phyloP scores from a whole-genome alignment of 148 eudicot species.

The Persicaria maculosa region DNA sequence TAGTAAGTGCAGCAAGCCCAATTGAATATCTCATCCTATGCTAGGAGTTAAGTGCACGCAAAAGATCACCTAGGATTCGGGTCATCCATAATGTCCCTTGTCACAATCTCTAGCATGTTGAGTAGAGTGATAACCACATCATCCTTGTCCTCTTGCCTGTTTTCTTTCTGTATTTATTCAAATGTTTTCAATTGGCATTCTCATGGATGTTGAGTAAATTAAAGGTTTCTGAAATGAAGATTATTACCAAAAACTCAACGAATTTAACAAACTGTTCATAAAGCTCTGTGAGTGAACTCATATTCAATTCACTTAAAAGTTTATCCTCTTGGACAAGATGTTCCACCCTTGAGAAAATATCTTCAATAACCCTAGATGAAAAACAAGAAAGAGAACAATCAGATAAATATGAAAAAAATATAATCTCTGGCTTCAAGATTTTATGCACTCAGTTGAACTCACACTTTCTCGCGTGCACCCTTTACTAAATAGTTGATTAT shows the following conservation, averaged over 20 bases:
- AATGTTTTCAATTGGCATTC: constrained; percentile 1
- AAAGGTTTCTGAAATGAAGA: background rate
- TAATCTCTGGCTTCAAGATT: background rate
- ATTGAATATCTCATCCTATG: background rate
- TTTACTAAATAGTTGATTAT: constrained; percentile 44
- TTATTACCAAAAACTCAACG: constrained; percentile 46
- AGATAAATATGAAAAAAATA: background rate
- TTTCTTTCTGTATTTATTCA: constrained; percentile 34
- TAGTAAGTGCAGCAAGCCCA: constrained; percentile 9
- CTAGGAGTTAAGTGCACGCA: background rate
- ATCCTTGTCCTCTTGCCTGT: constrained; percentile 49
- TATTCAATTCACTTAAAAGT: constrained; percentile 35
- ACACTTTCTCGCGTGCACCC: constrained; percentile 53
- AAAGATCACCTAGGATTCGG: constrained; percentile 39
- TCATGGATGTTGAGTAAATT: background rate
- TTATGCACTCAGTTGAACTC: constrained; percentile 19
- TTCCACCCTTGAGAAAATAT: constrained; percentile 50
- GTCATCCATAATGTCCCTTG: constrained; percentile 57
- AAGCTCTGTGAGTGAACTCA: constrained; percentile 54
- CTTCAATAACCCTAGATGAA: constrained; percentile 40
- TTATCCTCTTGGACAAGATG: constrained; percentile 33
- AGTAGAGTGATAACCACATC: constrained; percentile 48
- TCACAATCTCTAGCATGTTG: constrained; percentile 62
- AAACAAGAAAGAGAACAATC: constrained; percentile 1
- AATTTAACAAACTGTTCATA: constrained; percentile 48